Conservation (phyloP, 306 rosid genomes). For the Cicer cuneatum region DNA sequence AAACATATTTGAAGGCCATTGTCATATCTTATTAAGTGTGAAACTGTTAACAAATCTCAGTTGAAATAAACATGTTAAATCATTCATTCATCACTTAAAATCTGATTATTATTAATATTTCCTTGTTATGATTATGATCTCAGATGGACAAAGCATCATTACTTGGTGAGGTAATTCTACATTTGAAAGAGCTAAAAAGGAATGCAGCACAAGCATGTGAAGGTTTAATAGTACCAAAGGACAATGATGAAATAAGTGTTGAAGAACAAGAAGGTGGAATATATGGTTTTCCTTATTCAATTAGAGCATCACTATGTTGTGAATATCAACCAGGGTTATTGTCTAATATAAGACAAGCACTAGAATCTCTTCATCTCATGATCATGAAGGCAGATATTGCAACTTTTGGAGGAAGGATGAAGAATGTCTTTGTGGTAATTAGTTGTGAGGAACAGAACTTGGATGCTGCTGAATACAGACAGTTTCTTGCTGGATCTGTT, state of each 20-base stretch:
- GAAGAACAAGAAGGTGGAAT: slow-evolving; percentile 61
- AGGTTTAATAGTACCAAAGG: slow-evolving; percentile 62
- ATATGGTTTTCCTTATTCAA: slow-evolving; percentile 58
- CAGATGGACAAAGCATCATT: slow-evolving; percentile 88
- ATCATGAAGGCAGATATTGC: slow-evolving; percentile 64
- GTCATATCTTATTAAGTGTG: no score
- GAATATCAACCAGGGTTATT: slow-evolving; percentile 70
- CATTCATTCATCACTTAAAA: slow-evolving; percentile 17
- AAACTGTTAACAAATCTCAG: background rate
- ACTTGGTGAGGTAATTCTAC: slow-evolving; percentile 66
- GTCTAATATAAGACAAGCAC: slow-evolving; percentile 65
- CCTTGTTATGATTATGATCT: background rate
- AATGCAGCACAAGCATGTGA: slow-evolving; percentile 63
- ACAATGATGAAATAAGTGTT: slow-evolving; percentile 70
- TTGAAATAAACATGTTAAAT: slow-evolving; percentile 6
- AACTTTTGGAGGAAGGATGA: slow-evolving; percentile 72
- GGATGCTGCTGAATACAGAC: slow-evolving; percentile 52
- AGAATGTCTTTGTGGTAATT: slow-evolving; percentile 66
- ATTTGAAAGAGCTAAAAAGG: slow-evolving; percentile 66
- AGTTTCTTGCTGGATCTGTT: slow-evolving; percentile 58
- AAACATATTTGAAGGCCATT: no score
- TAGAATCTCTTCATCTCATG: slow-evolving; percentile 63
- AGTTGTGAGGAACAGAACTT: slow-evolving; percentile 53
- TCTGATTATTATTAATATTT: background rate
- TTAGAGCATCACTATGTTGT: slow-evolving; percentile 70